phyloP scores from a whole-genome alignment of 257 asterid species.

The Gentiana straminea region DNA sequence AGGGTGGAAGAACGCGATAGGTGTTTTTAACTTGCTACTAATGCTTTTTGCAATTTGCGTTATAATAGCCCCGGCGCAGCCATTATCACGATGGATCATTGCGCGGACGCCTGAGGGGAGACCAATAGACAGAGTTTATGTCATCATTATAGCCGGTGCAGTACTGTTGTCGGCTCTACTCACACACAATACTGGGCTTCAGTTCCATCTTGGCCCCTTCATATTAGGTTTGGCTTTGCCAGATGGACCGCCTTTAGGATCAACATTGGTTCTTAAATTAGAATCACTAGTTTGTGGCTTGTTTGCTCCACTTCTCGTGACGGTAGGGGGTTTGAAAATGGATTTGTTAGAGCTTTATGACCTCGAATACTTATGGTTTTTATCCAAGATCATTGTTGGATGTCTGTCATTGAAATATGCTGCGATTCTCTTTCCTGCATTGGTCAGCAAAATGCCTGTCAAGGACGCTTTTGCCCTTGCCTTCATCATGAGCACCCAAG shows the following conservation, averaged over 20 bases:
- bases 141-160: slow-evolving; percentile 28
- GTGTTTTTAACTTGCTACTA: slow-evolving; percentile 27
- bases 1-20: slow-evolving; percentile 23
- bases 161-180: slow-evolving; percentile 44
- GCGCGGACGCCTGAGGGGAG: slow-evolving; percentile 71
- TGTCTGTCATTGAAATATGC: slow-evolving; percentile 29
- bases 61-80: slow-evolving; percentile 40
- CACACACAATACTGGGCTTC: slow-evolving; percentile 55
- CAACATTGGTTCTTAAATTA: slow-evolving; percentile 55
- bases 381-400: background rate
- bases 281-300: slow-evolving; percentile 57
- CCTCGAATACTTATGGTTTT: slow-evolving; percentile 22
- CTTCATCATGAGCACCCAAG: slow-evolving; percentile 60
- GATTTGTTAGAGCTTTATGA: slow-evolving; percentile 45
- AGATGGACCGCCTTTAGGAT: slow-evolving; percentile 84
- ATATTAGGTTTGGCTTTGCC: slow-evolving; percentile 68
- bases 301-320: slow-evolving; percentile 63
- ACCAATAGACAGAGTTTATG: slow-evolving; percentile 34
- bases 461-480: slow-evolving; percentile 73
- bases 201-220: slow-evolving; percentile 71
- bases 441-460: slow-evolving; percentile 54
- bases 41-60: slow-evolving; percentile 24
- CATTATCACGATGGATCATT: slow-evolving; percentile 49
- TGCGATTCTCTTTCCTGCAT: slow-evolving; percentile 38
- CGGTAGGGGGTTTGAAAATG: slow-evolving; percentile 64